phyloP scores from a whole-genome alignment of 148 eudicot species.

The Hydrangea macrophylla region DNA sequence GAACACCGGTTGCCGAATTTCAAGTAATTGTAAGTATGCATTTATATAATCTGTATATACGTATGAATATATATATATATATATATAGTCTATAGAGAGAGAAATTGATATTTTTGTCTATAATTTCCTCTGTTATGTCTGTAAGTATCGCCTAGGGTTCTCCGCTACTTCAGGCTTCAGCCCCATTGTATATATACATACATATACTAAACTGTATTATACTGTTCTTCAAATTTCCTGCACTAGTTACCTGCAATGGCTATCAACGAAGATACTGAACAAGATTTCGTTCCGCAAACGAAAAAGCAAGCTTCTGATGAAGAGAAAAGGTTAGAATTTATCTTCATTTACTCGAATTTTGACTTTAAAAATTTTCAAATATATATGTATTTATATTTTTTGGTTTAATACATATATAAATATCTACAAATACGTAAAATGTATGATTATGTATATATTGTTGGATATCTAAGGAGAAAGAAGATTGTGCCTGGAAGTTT shows the following conservation, averaged over 20 bases:
- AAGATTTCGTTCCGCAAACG: constrained; percentile 35
- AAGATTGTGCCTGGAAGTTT: constrained; percentile 82
- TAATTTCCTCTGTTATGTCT: not conserved
- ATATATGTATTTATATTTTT: too few species aligned
- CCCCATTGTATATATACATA: not conserved
- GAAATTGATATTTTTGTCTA: too few species aligned
- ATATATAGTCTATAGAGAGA: too few species aligned
- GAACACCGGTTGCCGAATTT: not conserved
- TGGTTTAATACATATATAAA: not conserved
- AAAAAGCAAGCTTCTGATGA: constrained; percentile 61
- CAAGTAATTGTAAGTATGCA: too few species aligned
- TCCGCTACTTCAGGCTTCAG: not conserved
- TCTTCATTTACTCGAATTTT: not conserved
- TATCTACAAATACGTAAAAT: not conserved
- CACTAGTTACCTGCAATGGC: constrained; percentile 38
- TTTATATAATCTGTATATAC: too few species aligned
- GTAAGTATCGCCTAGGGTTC: not conserved
- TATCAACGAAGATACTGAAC: constrained; percentile 35
- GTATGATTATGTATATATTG: not conserved
- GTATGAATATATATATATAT: too few species aligned
- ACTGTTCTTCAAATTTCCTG: not conserved
- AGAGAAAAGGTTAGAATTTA: constrained; percentile 53
- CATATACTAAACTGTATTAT: not conserved
- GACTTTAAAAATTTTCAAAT: too few species aligned
- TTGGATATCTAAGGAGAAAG: constrained; percentile 50